Evolutionary conservation across 1,284 basidiomycete genomes (phyloP), one percentile per base, ranked within the genome.

Genomic region (Anthracocystis walkeri): DNA sequence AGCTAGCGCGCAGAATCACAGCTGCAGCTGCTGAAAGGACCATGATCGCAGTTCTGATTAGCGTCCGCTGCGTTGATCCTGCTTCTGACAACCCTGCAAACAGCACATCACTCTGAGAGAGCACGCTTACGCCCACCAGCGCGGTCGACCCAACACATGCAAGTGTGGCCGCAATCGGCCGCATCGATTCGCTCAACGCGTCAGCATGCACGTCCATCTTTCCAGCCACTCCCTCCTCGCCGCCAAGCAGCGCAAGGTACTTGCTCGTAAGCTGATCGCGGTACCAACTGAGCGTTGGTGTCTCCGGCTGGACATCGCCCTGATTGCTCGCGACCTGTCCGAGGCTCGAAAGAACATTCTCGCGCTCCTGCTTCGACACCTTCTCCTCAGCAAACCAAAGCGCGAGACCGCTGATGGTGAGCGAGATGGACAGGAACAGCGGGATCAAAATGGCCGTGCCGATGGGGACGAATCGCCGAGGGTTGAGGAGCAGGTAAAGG

Each of bases 401-500:
- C 23, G 55, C 51, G 8, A 84, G 52, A 3, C 82, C 83, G 23
- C 60, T 50, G 35, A 84, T 61, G 33, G 82, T 80, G 23, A 84
- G 52, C 12, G 75, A 76, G 16, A 80, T 71, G 40, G 72, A 72
- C 7, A 84, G 44, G 31, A 82, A 64, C 5, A 84, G 61, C 21
- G 82, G 80, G 6, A 82, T 62, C 27, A 80, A 46, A 11, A 84
- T 65, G 20, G 67, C 72, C n/a, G 71, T 65, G 20, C 74, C 79
- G 38, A 85, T 70, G 16, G 77, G 82, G 8, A 83, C 77, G 53
- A 85, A 85, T 25, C 67, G 60, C 6, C 67, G 42, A 1, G 77
- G 70, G 10, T 72, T 71, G 21, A 77, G 60, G 7, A 85, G 72
- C 33, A 85, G 55, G 46, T 84, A 85, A 64, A 85, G 79, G 69